These are phyloP conservation scores for Porcisia hertigi DNA, from an alignment of 208 protist species.

Conservation along the genomic window DNA sequence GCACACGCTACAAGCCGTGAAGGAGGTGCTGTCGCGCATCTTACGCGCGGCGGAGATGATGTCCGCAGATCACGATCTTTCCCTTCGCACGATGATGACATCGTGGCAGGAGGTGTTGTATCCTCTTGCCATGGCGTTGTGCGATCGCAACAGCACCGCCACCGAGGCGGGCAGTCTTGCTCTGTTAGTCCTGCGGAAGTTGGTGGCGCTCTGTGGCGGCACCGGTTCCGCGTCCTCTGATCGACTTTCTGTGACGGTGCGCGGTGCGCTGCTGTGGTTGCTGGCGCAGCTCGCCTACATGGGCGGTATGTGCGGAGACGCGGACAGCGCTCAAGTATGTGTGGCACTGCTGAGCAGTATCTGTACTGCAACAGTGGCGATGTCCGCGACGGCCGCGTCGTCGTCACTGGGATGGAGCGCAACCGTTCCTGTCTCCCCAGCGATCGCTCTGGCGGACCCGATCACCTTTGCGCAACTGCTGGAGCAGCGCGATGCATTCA, in stretches of 20 bases:
- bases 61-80: slow-evolving; percentile 13
- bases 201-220: slow-evolving; percentile 50
- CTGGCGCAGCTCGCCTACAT: slow-evolving; percentile 76
- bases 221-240: slow-evolving; percentile 23
- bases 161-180: slow-evolving; percentile 75
- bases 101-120: slow-evolving; percentile 70
- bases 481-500: slow-evolving; percentile 26
- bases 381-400: slow-evolving; percentile 14
- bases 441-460: slow-evolving; percentile 4
- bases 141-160: slow-evolving; percentile 40
- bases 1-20: slow-evolving; percentile 75
- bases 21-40: slow-evolving; percentile 73
- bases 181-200: slow-evolving; percentile 70
- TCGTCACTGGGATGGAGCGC: background rate
- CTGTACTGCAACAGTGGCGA: slow-evolving; percentile 48
- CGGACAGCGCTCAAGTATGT: slow-evolving; percentile 74
- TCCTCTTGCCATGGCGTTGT: slow-evolving; percentile 63
- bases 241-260: slow-evolving; percentile 38
- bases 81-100: slow-evolving; percentile 49
- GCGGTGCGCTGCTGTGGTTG: slow-evolving; percentile 45
- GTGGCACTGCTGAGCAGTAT: slow-evolving; percentile 75
- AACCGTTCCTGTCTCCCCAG: slow-evolving; percentile 6
- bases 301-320: slow-evolving; percentile 77
- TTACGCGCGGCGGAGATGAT: slow-evolving; percentile 32
- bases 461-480: background rate